phyloP scores from a whole-genome alignment of 2,329 filamentous ascomycete genomes.

The Fusarium liriodendri region DNA sequence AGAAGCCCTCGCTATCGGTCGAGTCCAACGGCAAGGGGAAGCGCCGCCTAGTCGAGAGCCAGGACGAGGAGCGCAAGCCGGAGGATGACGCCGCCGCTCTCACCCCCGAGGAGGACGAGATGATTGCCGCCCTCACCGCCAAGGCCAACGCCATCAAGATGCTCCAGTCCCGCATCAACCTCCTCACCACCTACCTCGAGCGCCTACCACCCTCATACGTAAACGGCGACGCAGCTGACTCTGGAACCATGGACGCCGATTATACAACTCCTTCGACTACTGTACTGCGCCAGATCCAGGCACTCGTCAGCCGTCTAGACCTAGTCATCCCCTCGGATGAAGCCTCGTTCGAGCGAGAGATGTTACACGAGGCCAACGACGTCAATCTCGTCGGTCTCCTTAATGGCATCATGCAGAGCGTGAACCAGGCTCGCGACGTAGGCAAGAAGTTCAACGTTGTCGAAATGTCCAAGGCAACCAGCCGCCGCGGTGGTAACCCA shows the following conservation, averaged over 20 bases:
- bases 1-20: conserved; percentile 55
- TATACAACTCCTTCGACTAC: conserved; percentile 68
- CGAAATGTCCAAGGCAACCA: conserved; percentile 53
- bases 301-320: conserved; percentile 84
- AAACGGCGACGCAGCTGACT: conserved; percentile 58
- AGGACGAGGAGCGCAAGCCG: conserved; percentile 41
- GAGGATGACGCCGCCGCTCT: conserved; percentile 58
- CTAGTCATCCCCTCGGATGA: conserved; percentile 80
- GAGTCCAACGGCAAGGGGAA: conserved; percentile 66
- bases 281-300: conserved; percentile 88
- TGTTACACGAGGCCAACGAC: conserved; percentile 83
- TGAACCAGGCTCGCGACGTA: conserved; percentile 77
- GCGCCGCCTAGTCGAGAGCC: conserved; percentile 52
- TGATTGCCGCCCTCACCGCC: conserved; percentile 77
- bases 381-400: conserved; percentile 83
- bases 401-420: conserved; percentile 77
- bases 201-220: conserved; percentile 75
- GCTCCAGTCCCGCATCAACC: conserved; percentile 80
- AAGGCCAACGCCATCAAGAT: conserved; percentile 96
- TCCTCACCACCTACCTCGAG: conserved; percentile 82
- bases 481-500: conserved; percentile 31
- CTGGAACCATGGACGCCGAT: conserved; percentile 49
- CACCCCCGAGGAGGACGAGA: conserved; percentile 70
- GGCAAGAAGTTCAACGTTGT: conserved; percentile 78
- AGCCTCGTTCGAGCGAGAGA: conserved; percentile 74